phyloP scores from a whole-genome alignment of 1,139 yeast species.

The Nematodospora anomalae region DNA sequence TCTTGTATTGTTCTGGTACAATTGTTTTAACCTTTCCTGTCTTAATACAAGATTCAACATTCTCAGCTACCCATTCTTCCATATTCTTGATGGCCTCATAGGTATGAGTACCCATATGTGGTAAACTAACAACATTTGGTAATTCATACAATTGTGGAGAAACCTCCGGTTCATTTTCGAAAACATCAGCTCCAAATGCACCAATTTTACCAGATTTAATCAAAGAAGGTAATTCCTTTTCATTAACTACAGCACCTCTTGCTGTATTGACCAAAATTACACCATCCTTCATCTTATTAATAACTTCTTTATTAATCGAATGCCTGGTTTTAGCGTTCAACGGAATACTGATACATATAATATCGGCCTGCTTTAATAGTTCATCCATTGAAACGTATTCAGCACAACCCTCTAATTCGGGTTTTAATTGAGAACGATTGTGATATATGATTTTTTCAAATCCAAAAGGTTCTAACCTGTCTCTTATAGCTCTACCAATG shows the following conservation, averaged over 20 bases:
- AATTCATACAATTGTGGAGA: constrained; percentile 54
- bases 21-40: constrained; percentile 64
- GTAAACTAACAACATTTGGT: constrained; percentile 64
- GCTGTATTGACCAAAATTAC: constrained; percentile 69
- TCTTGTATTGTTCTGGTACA: constrained; percentile 61
- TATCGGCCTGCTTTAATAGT: constrained; percentile 52
- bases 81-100: constrained; percentile 55
- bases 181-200: constrained; percentile 82
- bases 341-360: constrained; percentile 64
- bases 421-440: constrained; percentile 53
- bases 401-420: constrained; percentile 58
- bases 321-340: constrained; percentile 60
- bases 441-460: constrained; percentile 59
- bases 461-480: constrained; percentile 66
- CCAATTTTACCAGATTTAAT: constrained; percentile 71
- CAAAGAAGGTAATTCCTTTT: constrained; percentile 57
- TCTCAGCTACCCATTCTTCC: constrained; percentile 56
- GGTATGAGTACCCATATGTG: constrained; percentile 84
- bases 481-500: constrained; percentile 68
- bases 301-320: constrained; percentile 50
- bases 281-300: constrained; percentile 62
- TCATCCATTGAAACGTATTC: constrained; percentile 58
- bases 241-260: constrained; percentile 75
- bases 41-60: constrained; percentile 41
- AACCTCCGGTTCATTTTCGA: constrained; percentile 77